Conservation (phyloP, 768 basidiomycete species). For the Trametes villosa region DNA sequence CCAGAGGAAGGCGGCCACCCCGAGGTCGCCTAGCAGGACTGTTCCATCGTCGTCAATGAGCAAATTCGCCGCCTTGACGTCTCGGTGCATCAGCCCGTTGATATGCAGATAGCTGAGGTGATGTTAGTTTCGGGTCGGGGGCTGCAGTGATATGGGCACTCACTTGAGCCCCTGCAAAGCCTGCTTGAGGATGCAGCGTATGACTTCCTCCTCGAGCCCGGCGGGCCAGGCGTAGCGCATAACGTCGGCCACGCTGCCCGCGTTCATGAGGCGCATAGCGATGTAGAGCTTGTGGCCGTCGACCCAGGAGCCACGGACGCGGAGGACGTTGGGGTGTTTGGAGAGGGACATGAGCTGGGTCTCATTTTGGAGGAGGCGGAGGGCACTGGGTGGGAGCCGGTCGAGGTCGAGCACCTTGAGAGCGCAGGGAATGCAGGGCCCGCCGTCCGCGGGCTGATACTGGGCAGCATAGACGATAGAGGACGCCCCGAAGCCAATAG, state of each 20-base stretch:
- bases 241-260: conserved; percentile 83
- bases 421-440: conserved; percentile 62
- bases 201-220: conserved; percentile 91
- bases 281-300: conserved; percentile 84
- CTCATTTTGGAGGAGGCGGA: conserved; percentile 79
- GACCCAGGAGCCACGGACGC: conserved; percentile 90
- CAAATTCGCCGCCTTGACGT: conserved; percentile 93
- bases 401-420: conserved; percentile 92
- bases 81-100: conserved; percentile 92
- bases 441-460: conserved; percentile 51
- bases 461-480: conserved; percentile 86
- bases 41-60: conserved; percentile 91
- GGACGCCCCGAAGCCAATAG: conserved; percentile 91
- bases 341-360: conserved; percentile 91
- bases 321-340: conserved; percentile 92
- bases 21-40: conserved; percentile 89
- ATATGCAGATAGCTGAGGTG: conserved; percentile 75
- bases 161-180: conserved; percentile 88
- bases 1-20: conserved; percentile 83
- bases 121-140: too few species aligned
- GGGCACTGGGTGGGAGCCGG: conserved; percentile 66
- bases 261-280: conserved; percentile 88
- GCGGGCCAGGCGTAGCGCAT: conserved; percentile 84
- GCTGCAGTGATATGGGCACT: conserved; percentile 39
- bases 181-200: conserved; percentile 83